Base-by-base conservation (phyloP, 495 filamentous ascomycete species). In the Podospora conica region DNA sequence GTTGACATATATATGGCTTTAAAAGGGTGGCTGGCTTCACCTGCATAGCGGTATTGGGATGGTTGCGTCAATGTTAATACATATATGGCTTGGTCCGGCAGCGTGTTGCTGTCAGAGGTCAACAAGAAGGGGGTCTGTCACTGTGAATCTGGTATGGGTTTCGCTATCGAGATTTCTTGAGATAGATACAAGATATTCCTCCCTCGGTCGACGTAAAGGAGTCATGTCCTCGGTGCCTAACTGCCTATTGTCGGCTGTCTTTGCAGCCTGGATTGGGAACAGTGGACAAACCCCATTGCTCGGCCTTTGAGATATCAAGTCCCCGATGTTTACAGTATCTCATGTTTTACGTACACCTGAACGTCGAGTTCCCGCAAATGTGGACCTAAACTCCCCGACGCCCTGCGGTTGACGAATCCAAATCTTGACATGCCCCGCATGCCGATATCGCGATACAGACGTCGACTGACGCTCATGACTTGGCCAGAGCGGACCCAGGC, bases 391-490 rank as follows among this genome's bases (percentile, higher is more conserved):
- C 9, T 33, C 11, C 11, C 58, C 24, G 29, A 59, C 58, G 58
- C 58, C 58, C 58, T 59, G 58, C 29, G 58, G 58, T 21, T 59
- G 58, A 59, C 58, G 58, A 59, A 29, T 29, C 58, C n/a, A n/a
- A 29, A 59, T 59, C 8, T 27, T 29, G 23, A n/a, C 3, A 8
- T 59, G 58, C 58, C 58, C 58, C 58, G 58, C 58, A 59, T 56
- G 40, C 40, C 40, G 40, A 48, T 48, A 48, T 48, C 58, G 58
- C 27, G 25, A 27, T 59, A 29, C 12, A n/a, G 58, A 59, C 29
- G 58, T 29, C 18, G 58, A 59, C 6, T 29, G 25, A 27, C 58
- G 58, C 27, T 59, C 25, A 29, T 29, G 58, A 48, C 29, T 29
- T 59, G 58, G 24, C 56, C 56, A 27, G 25, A 59, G 9, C 58